phyloP scores from a whole-genome alignment of 2,329 filamentous ascomycete species.

The Botrytis sinoallii region DNA sequence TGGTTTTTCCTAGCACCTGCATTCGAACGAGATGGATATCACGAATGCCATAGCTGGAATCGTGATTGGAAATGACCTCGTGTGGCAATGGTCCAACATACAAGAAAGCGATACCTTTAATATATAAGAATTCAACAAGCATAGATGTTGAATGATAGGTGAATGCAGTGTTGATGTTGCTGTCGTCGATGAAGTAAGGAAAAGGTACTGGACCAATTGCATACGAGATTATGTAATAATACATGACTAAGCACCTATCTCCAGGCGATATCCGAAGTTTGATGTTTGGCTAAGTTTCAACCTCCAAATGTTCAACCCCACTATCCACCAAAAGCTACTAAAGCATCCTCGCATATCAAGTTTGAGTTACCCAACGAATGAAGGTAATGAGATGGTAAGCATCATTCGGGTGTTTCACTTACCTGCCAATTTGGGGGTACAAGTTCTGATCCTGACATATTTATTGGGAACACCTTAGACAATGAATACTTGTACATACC shows the following conservation, averaged over 20 bases:
- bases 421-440: not conserved
- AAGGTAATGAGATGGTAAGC: constrained; percentile 23
- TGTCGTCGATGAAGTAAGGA: not conserved
- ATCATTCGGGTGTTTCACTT: not conserved
- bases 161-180: not conserved
- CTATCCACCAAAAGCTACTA: not conserved
- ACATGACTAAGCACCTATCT: not conserved
- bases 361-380: constrained; percentile 20
- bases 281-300: constrained; percentile 3
- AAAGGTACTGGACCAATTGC: not conserved
- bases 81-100: too few species aligned
- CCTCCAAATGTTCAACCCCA: constrained; percentile 9
- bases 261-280: constrained; percentile 11
- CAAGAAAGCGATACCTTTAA: not conserved
- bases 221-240: not conserved
- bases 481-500: not conserved
- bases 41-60: not conserved
- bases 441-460: not conserved
- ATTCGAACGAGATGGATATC: not conserved
- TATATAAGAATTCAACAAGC: too few species aligned
- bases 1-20: not conserved
- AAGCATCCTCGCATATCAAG: constrained; percentile 21
- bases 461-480: not conserved
- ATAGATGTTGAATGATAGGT: not conserved
- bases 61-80: not conserved